Base-by-base conservation (phyloP, 148 eudicot genomes). In the Rhododendron williamsianum region DNA sequence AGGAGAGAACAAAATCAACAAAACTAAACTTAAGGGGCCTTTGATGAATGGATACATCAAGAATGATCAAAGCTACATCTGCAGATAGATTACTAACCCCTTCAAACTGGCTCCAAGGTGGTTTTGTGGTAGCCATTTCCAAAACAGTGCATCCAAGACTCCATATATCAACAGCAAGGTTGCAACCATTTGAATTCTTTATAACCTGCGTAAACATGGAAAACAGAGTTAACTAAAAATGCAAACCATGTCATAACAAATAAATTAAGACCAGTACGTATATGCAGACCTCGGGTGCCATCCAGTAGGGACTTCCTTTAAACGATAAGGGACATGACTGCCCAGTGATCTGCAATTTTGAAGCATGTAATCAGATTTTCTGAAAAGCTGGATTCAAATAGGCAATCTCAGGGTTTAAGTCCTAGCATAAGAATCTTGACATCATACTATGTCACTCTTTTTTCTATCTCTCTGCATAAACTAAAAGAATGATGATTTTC, bases 231-330 rank as follows among this genome's bases (percentile, higher is more conserved):
- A 72, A 74, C 78, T 81, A 49, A 30, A 60, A 49, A 2, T 33
- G 35, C 63, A 80, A 16, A 52, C 23, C 71, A 27, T 41, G 38
- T 51, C 15, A 78, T 54, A 25, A 43, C 80, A 81, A 85, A 82
- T 11, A 79, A 81, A 67, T 67, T 71, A 83, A 79, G 82, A 27
- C 78, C 30, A 83, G 65, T 38, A n/a, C 10, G 1, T 23, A 81
- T 25, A 78, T 85, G 23, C 92, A 82, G 23, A 96, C 98, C 98
- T 96, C 98, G 46, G 98, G 98, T 73, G 99, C 99, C 99, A 97
- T 97, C 99, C 99, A 97, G 85, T 97, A 94, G 63, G 99, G 99
- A 85, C 99, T 95, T 87, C 97, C 99, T 88, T 95, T 96, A 78
- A 96, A 91, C 76, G 99, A 96, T 86, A 94, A 85, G 58, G 99